phyloP scores from a whole-genome alignment of 192 early-diverging fungal species.

The Paraglomus brasilianum region DNA sequence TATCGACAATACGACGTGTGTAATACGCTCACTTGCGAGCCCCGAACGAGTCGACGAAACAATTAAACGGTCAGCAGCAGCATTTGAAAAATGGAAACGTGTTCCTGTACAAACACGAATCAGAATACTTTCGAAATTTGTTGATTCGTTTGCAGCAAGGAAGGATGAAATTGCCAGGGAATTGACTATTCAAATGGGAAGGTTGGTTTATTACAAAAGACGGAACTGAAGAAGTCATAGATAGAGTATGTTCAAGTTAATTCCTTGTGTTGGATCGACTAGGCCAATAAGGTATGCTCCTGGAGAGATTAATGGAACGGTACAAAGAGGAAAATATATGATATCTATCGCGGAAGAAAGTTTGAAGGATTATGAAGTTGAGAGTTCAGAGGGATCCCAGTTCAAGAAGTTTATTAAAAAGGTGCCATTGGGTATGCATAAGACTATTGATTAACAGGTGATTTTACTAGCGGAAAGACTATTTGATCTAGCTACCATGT shows the following conservation, averaged over 20 bases:
- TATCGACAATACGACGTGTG: conserved; percentile 37
- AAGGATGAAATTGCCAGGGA: conserved; percentile 56
- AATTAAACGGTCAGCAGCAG: conserved; percentile 44
- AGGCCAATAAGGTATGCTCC: conserved; percentile 60
- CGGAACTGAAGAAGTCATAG: background rate
- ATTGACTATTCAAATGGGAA: conserved; percentile 66
- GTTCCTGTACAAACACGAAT: conserved; percentile 55
- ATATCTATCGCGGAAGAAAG: conserved; percentile 62
- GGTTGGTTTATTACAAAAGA: conserved; percentile 1
- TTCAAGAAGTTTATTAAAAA: conserved; percentile 67
- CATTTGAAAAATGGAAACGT: conserved; percentile 55
- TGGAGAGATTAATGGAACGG: conserved; percentile 72
- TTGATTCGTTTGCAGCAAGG: conserved; percentile 53
- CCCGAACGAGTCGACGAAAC: conserved; percentile 39
- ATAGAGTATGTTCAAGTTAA: background rate
- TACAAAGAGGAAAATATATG: conserved; percentile 68
- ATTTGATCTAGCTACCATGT: background rate
- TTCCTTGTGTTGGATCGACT: background rate
- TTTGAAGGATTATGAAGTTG: conserved; percentile 58
- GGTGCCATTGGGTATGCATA: conserved; percentile 65
- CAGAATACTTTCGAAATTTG: conserved; percentile 47
- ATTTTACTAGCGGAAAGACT: too few species aligned
- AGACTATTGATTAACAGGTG: background rate
- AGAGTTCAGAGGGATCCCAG: conserved; percentile 46
- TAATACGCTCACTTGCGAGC: conserved; percentile 35